phyloP scores from a whole-genome alignment of 805 yeast genomes.

The Pichia heedii region DNA sequence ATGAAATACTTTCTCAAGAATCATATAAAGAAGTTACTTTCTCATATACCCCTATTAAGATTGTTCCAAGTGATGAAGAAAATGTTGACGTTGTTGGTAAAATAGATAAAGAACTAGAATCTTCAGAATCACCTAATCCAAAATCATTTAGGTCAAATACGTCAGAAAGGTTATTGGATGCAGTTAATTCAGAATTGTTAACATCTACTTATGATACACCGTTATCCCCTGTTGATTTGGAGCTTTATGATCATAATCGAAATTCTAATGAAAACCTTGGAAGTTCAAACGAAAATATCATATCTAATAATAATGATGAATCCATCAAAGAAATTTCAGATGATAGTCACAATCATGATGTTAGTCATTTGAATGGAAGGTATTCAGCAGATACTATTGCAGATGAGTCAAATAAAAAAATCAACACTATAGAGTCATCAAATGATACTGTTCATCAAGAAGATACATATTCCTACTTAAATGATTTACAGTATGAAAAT shows the following conservation, averaged over 20 bases:
- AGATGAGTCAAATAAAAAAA: too few relatives aligned
- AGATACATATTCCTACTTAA: too few relatives aligned
- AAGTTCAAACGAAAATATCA: not conserved
- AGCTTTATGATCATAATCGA: not conserved
- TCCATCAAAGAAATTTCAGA: too few relatives aligned
- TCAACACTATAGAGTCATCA: too few relatives aligned
- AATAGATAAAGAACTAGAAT: not conserved
- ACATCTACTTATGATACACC: not conserved
- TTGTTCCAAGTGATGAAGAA: not conserved
- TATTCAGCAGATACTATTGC: too few relatives aligned
- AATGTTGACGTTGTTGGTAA: not conserved
- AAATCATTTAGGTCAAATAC: not conserved
- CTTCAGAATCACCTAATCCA: not conserved
- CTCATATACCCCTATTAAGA: not conserved
- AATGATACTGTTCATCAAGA: too few relatives aligned
- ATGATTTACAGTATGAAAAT: too few relatives aligned
- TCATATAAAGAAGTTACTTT: not conserved
- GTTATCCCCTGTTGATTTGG: not conserved
- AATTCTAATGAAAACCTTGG: not conserved
- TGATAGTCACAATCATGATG: too few relatives aligned
- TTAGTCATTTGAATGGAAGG: too few relatives aligned
- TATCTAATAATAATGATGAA: too few relatives aligned
- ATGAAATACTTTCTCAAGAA: slow-evolving; percentile 4
- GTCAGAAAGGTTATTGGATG: not conserved
- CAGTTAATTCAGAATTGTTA: not conserved